These are phyloP conservation scores for Nemania sp. DNA, from an alignment of 2,329 filamentous ascomycete genomes.

Conservation along the genomic window DNA sequence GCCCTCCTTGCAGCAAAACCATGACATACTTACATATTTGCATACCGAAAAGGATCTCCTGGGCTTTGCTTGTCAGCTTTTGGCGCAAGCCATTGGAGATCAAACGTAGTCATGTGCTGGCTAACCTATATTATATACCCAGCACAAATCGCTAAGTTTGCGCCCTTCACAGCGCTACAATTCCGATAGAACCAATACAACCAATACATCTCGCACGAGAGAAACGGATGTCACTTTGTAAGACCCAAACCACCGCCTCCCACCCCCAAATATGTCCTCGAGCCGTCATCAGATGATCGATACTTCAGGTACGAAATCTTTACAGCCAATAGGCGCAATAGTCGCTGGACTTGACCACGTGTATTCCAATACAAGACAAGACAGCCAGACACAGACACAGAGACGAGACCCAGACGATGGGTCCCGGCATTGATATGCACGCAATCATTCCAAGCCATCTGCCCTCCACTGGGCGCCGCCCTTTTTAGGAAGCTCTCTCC, in stretches of 20 bases:
- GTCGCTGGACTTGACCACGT: constrained; percentile 29
- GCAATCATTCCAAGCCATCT: constrained; percentile 35
- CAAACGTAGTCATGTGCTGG: constrained; percentile 26
- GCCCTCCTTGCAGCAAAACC: neutral
- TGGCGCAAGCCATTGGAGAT: constrained; percentile 31
- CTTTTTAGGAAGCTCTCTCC: constrained; percentile 36
- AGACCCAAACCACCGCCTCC: constrained; percentile 10
- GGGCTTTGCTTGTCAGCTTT: constrained; percentile 20
- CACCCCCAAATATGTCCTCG: constrained; percentile 1
- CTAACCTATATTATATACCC: no score
- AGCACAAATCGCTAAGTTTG: constrained; percentile 8
- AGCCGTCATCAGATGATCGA: neutral
- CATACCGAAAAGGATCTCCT: constrained; percentile 7
- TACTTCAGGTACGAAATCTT: no score
- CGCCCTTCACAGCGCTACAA: constrained; percentile 20
- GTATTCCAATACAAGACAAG: constrained; percentile 21
- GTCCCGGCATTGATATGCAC: constrained; percentile 38
- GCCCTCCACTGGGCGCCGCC: constrained; percentile 15
- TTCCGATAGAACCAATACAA: constrained; percentile 36
- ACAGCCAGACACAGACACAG: no score
- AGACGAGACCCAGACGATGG: constrained; percentile 28
- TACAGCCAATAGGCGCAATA: no score
- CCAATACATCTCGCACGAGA: neutral
- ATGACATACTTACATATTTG: no score
- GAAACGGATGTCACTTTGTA: neutral